phyloP scores from a whole-genome alignment of 2,329 filamentous ascomycete genomes.

The Rhynchosporium agropyri region DNA sequence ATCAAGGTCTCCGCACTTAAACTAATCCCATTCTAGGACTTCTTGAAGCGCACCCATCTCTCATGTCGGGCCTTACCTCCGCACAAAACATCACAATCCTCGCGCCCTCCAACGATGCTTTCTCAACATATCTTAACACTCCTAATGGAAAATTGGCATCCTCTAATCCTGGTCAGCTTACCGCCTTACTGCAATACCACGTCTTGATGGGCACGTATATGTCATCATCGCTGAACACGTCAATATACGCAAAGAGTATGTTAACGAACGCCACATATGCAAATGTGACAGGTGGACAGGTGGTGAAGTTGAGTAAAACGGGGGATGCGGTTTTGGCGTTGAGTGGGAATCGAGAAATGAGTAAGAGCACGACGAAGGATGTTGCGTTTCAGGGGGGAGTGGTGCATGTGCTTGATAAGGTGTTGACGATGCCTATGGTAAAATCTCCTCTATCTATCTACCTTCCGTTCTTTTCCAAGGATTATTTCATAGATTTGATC shows the following conservation, averaged over 20 bases:
- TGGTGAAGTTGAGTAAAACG: conserved; percentile 46
- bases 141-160: conserved; percentile 28
- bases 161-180: conserved; percentile 42
- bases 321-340: conserved; percentile 46
- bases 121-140: conserved; percentile 39
- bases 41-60: conserved; percentile 43
- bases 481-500: neutral
- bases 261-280: conserved; percentile 47
- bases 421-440: conserved; percentile 49
- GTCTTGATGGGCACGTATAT: conserved; percentile 37
- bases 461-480: neutral
- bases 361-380: conserved; percentile 41
- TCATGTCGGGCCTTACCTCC: conserved; percentile 44
- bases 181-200: conserved; percentile 41
- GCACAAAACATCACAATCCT: conserved; percentile 54
- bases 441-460: too few species aligned
- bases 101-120: conserved; percentile 41
- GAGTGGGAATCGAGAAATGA: conserved; percentile 36
- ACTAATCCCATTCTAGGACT: conserved; percentile 36
- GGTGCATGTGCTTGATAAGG: conserved; percentile 53
- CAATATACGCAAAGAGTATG: conserved; percentile 47
- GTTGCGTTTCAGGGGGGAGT: conserved; percentile 54
- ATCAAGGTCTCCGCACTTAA: neutral
- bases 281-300: conserved; percentile 53
- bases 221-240: conserved; percentile 30